Base-by-base conservation (phyloP, 352 stramenopile genomes). In the Globisporangium parvum region DNA sequence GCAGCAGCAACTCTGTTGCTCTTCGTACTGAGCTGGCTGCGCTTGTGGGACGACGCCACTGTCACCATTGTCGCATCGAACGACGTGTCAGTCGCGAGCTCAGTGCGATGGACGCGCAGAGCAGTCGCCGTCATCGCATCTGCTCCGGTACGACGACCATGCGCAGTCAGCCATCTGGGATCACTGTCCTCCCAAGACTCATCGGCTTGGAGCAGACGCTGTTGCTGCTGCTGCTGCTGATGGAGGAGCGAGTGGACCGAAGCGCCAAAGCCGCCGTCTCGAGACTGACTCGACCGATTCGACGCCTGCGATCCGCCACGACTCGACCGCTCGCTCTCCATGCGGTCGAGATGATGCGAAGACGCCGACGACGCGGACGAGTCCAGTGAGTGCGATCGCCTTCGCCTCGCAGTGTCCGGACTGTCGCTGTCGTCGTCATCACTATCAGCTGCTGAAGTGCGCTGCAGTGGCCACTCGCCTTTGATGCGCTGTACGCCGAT, bases 401-500 rank as follows among this genome's bases (percentile, higher is more conserved):
- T 9, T 14, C 14, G 48, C 23, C 3, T 20, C 28, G 11, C 14
- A 47, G 47, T 33, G 12, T 20, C 5, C 39, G 21, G 5, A 3
- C 9, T 1, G 1, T 18, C 45, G 14, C 31, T 18, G 10, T 15
- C 53, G 1, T 26, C 20, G 15, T 37, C 23, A 28, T 14, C 23
- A 31, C 2, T 15, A 26, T 6, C 18, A 6, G 31, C 28, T 31
- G 1, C 33, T 18, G 4, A 40, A 5, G 37, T 23, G 4, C 61
- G 26, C 11, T 40, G 41, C 15, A 65, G 15, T 23, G 68, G 68
- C 74, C 74, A 86, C 10, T 69, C 54, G 0, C 73, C 67, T 0
- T 63, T 62, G 42, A 89, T 85, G 12, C 58, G 74, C 41, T 86
- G 65, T 10, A 83, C 70, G 14, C 78, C 78, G 45, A 89, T 82